phyloP scores from a whole-genome alignment of 257 asterid species.

The Solanum paucissectum region DNA sequence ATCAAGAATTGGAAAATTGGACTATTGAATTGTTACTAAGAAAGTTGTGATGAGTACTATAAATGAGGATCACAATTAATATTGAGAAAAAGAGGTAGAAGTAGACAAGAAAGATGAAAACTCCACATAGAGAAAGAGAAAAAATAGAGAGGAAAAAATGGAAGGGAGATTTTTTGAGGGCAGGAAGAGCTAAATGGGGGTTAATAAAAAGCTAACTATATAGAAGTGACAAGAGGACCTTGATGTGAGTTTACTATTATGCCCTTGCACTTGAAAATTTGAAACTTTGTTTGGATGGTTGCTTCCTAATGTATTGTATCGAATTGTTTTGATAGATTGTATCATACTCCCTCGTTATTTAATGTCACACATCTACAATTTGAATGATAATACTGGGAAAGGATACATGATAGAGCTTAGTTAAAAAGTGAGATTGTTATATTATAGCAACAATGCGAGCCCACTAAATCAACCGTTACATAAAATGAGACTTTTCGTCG shows the following conservation, averaged over 20 bases:
- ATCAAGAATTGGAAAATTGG: background rate
- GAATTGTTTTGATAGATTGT: no score
- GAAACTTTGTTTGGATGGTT: background rate
- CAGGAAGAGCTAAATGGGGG: background rate
- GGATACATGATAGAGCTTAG: no score
- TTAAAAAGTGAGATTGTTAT: no score
- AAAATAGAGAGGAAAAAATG: background rate
- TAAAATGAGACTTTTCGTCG: no score
- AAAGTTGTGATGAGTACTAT: conserved; percentile 38
- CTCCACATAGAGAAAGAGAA: background rate
- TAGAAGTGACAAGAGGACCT: background rate
- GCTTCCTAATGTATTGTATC: background rate
- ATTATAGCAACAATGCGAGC: no score
- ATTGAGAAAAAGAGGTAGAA: background rate
- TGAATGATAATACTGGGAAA: no score
- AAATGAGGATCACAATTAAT: conserved; percentile 31
- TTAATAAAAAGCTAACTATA: background rate
- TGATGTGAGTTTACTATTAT: background rate
- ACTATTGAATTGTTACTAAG: conserved; percentile 28
- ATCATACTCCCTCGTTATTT: no score
- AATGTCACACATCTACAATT: no score
- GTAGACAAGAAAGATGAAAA: conserved; percentile 7
- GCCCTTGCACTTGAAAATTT: background rate
- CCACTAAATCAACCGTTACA: no score
- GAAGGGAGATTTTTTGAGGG: conserved; percentile 7